These are phyloP conservation scores for Austroboletus niveus DNA, from an alignment of 1,284 basidiomycete species.

Conservation along the genomic window DNA sequence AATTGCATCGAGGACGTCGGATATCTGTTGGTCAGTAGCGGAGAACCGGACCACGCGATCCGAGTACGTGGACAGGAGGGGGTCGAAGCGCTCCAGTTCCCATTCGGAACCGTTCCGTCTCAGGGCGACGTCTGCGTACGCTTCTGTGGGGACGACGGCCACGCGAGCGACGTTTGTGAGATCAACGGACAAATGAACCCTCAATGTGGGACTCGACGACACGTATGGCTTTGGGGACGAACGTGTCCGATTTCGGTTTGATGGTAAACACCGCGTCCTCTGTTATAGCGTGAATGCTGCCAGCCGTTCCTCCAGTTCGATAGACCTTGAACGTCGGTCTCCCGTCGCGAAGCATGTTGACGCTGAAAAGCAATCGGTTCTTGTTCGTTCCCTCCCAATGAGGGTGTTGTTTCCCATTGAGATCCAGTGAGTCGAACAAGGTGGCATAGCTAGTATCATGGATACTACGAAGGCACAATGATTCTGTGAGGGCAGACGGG, in stretches of 20 bases:
- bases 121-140: conserved; percentile 12
- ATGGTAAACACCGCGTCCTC: not conserved
- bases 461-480: conserved; percentile 6
- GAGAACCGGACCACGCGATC: conserved; percentile 4
- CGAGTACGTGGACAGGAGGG: conserved; percentile 1
- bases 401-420: conserved; percentile 12
- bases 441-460: conserved; percentile 18
- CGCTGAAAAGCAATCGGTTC: conserved; percentile 21
- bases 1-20: conserved; percentile 12
- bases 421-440: not conserved
- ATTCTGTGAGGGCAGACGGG: conserved; percentile 20
- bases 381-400: conserved; percentile 22
- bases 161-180: not conserved
- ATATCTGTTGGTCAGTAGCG: not conserved
- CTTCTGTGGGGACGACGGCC: conserved; percentile 3
- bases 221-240: conserved; percentile 7
- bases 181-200: not conserved
- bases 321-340: conserved; percentile 19
- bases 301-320: conserved; percentile 11
- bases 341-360: conserved; percentile 15
- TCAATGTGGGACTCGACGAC: conserved; percentile 1
- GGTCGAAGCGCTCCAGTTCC: not conserved
- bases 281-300: conserved; percentile 19
- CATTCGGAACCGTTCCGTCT: conserved; percentile 3
- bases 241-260: not conserved